Percentiles rank a stretch among this genome's conserved stretches.
phyloP scores from a whole-genome alignment of 225 moss, liverwort and hornwort genomes.

The Physcomitrellopsis africana region DNA sequence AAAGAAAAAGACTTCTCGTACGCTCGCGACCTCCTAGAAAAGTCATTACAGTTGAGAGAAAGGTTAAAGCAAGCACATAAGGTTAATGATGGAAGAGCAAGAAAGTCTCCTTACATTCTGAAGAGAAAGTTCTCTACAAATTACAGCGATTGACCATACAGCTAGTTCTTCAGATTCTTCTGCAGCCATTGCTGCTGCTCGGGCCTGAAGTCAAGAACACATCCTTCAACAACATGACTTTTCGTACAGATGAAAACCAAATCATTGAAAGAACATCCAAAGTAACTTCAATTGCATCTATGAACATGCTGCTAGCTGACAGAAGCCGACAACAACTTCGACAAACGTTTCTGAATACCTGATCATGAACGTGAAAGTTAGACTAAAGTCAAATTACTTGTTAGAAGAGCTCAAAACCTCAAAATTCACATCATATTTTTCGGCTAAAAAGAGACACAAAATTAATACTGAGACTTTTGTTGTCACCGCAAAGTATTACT shows the following conservation, averaged over 20 bases:
- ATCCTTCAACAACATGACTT: neutral
- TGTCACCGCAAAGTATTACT: neutral
- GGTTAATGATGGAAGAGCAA: neutral
- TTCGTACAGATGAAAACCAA: neutral
- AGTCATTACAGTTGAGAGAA: neutral
- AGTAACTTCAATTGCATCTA: too few species aligned
- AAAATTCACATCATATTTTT: too few species aligned
- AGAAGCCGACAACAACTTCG: too few species aligned
- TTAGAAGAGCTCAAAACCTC: neutral
- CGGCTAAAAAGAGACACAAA: too few species aligned
- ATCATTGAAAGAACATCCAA: neutral
- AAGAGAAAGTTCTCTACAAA: constrained; percentile 76
- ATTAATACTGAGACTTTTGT: neutral
- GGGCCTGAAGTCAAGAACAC: constrained; percentile 38
- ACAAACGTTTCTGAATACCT: too few species aligned
- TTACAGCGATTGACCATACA: constrained; percentile 62
- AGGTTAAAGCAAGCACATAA: neutral
- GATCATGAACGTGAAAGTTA: too few species aligned
- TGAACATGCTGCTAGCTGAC: too few species aligned
- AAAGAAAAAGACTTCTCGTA: neutral
- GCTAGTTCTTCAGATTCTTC: constrained; percentile 70
- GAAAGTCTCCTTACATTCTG: constrained; percentile 53
- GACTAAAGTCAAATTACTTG: neutral
- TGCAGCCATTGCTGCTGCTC: constrained; percentile 65
- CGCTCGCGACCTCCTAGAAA: neutral